phyloP scores from a whole-genome alignment of 345 rosid species.

The Hevea brasiliensis region DNA sequence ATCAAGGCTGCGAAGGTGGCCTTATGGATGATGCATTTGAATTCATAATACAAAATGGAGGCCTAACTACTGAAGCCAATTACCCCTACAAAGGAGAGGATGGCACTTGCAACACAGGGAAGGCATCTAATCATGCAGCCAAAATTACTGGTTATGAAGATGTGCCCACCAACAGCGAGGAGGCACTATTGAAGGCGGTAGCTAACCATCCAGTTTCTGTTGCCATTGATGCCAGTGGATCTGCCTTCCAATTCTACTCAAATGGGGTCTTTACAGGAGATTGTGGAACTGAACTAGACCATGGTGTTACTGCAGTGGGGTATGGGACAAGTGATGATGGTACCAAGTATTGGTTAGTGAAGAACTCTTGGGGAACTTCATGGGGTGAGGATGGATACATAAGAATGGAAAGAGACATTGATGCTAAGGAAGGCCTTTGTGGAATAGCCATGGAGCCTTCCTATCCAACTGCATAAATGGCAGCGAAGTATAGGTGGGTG shows the following conservation, averaged over 20 bases:
- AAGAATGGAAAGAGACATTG: constrained; percentile 18
- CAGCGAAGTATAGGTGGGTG: neutral
- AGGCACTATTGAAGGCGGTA: constrained; percentile 21
- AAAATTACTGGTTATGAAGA: constrained; percentile 13
- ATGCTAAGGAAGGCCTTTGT: constrained; percentile 20
- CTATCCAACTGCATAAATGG: constrained; percentile 17
- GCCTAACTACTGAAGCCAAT: constrained; percentile 29
- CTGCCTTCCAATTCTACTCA: constrained; percentile 18
- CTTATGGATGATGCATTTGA: constrained; percentile 33
- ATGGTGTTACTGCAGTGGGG: constrained; percentile 26
- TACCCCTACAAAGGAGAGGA: constrained; percentile 26
- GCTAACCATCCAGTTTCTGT: constrained; percentile 26
- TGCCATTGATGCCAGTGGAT: constrained; percentile 25
- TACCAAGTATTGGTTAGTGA: constrained; percentile 19
- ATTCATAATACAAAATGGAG: constrained; percentile 28
- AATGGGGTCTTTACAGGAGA: constrained; percentile 22
- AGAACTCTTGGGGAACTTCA: constrained; percentile 27
- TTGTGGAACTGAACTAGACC: constrained; percentile 20
- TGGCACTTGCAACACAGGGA: neutral
- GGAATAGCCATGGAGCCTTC: constrained; percentile 31
- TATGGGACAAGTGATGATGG: constrained; percentile 12
- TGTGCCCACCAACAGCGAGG: constrained; percentile 20
- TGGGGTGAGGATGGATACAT: constrained; percentile 26
- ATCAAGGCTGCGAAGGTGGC: constrained; percentile 33
- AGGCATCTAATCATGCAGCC: neutral